A percentile compares a stretch with the other conserved stretches of the same genome.
These are phyloP conservation scores for Hippophae rhamnoides DNA, from an alignment of 306 rosid genomes.

Conservation along the genomic window DNA sequence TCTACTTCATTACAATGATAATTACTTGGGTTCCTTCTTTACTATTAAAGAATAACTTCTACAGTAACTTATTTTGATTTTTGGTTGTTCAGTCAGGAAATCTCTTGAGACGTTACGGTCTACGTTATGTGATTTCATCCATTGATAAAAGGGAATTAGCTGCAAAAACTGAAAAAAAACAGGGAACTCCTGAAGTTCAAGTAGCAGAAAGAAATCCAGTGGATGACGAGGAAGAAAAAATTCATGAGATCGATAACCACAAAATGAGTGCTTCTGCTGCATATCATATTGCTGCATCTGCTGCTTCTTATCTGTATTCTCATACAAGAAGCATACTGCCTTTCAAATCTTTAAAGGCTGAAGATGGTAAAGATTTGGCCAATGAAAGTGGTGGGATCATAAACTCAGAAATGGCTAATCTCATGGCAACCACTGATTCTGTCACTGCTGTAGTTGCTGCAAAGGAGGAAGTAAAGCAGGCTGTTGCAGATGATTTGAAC, in stretches of 20 bases:
- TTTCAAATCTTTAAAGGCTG: constrained; percentile 44
- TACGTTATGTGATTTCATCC: constrained; percentile 65
- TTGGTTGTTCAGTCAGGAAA: constrained; percentile 61
- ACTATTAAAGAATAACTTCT: not conserved
- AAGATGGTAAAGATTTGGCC: constrained; percentile 21
- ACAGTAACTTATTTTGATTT: constrained; percentile 11
- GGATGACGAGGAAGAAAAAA: constrained; percentile 26
- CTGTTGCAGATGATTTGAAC: constrained; percentile 82
- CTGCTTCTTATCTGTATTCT: constrained; percentile 76
- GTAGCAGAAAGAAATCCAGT: constrained; percentile 28
- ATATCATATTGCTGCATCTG: constrained; percentile 77
- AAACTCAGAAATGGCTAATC: constrained; percentile 60
- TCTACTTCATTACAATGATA: too few relatives aligned
- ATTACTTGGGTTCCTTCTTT: not conserved
- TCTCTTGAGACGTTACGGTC: constrained; percentile 45
- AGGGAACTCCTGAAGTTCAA: constrained; percentile 20
- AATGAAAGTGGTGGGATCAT: constrained; percentile 31
- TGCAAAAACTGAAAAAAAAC: constrained; percentile 37
- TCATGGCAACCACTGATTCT: constrained; percentile 82
- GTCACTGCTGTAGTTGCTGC: constrained; percentile 96
- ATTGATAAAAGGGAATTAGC: constrained; percentile 55
- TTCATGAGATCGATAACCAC: constrained; percentile 29
- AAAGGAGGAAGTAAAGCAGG: constrained; percentile 94
- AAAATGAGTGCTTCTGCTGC: constrained; percentile 56
- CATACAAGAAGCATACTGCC: constrained; percentile 68